Conservation (phyloP, 192 early-diverging fungal genomes). For the Endogone sp. region DNA sequence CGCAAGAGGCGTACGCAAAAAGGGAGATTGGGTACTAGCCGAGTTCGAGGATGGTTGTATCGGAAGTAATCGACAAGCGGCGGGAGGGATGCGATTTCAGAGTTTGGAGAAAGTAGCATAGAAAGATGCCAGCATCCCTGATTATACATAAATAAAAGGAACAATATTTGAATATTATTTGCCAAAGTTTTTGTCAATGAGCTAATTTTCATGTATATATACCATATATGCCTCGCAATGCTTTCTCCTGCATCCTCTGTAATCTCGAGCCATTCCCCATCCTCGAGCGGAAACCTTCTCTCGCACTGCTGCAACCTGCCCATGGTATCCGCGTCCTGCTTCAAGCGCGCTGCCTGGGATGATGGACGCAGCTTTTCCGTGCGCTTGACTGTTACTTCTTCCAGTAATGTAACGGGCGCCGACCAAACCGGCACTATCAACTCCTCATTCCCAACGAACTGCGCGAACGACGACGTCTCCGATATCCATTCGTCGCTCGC, state of each 20-base stretch:
- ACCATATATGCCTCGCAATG: slow-evolving; percentile 2
- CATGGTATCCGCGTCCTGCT: neutral
- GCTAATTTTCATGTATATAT: too few species aligned
- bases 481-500: too few species aligned
- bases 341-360: too few species aligned
- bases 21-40: neutral
- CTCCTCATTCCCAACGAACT: neutral
- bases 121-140: neutral
- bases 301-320: neutral
- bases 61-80: neutral
- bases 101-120: neutral
- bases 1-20: too few species aligned
- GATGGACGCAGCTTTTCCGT: neutral
- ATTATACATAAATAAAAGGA: too few species aligned
- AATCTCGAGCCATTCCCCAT: neutral
- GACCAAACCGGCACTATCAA: neutral
- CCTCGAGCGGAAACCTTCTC: neutral
- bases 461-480: too few species aligned
- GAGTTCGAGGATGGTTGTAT: neutral
- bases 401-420: neutral
- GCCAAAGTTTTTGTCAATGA: too few species aligned
- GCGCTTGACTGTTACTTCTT: neutral
- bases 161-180: too few species aligned
- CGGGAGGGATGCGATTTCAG: neutral
- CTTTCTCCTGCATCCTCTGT: neutral